phyloP scores from a whole-genome alignment of 768 basidiomycete species.

The Phlebiopsis gigantea region DNA sequence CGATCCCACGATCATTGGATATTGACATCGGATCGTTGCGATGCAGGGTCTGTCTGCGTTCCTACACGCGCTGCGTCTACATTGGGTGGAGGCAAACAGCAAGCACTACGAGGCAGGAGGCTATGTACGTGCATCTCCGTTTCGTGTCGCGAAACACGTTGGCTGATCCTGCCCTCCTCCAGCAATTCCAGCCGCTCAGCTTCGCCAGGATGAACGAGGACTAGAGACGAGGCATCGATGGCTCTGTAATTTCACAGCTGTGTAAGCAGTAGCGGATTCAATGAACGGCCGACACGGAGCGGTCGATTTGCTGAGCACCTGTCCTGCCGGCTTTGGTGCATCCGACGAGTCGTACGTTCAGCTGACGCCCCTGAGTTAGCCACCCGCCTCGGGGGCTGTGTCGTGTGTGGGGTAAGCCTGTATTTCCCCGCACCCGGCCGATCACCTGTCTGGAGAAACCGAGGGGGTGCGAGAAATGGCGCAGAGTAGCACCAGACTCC shows the following conservation, averaged over 20 bases:
- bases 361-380: neutral
- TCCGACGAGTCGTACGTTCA: slow-evolving; percentile 7
- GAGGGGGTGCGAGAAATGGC: slow-evolving; percentile 8
- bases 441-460: slow-evolving; percentile 4
- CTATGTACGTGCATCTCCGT: slow-evolving; percentile 53
- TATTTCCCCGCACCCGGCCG: slow-evolving; percentile 14
- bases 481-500: slow-evolving; percentile 1
- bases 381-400: neutral
- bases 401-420: slow-evolving; percentile 16
- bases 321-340: neutral
- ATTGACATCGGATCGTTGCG: slow-evolving; percentile 16
- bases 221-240: slow-evolving; percentile 16
- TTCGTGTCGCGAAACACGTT: neutral
- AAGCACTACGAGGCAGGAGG: slow-evolving; percentile 92
- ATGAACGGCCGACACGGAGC: neutral
- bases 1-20: slow-evolving; percentile 12
- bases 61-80: slow-evolving; percentile 90
- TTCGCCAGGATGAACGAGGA: slow-evolving; percentile 39
- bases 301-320: neutral
- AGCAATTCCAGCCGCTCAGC: slow-evolving; percentile 46
- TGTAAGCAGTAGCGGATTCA: slow-evolving; percentile 5
- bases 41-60: slow-evolving; percentile 88
- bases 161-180: slow-evolving; percentile 2
- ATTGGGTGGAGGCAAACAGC: slow-evolving; percentile 98
- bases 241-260: neutral